These are phyloP conservation scores for Trematosphaeria pertusa DNA, from an alignment of 2,329 filamentous ascomycete genomes.

Conservation along the genomic window DNA sequence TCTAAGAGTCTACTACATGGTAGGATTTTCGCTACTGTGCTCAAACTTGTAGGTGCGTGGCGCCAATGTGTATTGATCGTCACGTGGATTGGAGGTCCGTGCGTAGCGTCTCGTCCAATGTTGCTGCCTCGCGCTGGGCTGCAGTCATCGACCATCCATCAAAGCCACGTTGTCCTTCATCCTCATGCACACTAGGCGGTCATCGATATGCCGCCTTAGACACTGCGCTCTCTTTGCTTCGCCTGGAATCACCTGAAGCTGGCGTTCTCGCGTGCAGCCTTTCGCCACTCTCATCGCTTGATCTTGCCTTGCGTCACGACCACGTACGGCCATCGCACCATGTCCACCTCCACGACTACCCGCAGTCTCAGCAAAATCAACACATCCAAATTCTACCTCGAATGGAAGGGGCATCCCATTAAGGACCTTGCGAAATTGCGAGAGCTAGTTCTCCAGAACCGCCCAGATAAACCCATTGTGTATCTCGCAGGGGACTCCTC, in stretches of 20 bases:
- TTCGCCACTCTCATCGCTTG: neutral
- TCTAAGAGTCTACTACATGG: no score
- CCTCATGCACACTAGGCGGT: no score
- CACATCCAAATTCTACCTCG: constrained; percentile 35
- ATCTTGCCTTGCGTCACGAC: neutral
- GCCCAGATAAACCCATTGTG: constrained; percentile 40
- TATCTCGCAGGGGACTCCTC: constrained; percentile 49
- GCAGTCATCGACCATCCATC: no score
- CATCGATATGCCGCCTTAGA: no score
- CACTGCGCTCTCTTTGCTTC: no score
- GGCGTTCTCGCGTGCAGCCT: no score
- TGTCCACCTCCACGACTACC: neutral
- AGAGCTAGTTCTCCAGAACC: constrained; percentile 22
- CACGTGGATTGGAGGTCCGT: neutral
- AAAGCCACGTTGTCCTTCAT: no score
- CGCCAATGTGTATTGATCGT: no score
- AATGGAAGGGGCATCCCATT: constrained; percentile 46
- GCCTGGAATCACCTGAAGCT: no score
- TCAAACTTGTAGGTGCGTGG: no score
- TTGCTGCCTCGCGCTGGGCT: constrained; percentile 1
- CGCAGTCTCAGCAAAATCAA: constrained; percentile 31
- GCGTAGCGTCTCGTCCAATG: neutral
- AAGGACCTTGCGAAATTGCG: constrained; percentile 37
- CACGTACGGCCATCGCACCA: neutral
- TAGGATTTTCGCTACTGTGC: no score